These are phyloP conservation scores for Chrysanthemum seticuspe DNA, from an alignment of 129 eudicot species.

Conservation along the genomic window DNA sequence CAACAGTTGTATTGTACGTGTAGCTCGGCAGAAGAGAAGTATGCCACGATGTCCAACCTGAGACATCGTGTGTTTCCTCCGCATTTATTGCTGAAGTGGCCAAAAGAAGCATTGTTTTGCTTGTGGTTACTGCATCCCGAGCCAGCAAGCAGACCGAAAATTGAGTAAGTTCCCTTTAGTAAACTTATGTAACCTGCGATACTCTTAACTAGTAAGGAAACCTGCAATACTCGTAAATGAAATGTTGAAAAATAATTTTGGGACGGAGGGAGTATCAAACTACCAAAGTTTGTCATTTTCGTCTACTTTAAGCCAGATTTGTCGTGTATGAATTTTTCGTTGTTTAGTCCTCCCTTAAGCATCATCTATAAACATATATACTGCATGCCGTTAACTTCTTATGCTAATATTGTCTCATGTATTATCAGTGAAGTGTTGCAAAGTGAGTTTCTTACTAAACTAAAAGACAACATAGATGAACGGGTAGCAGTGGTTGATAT, in stretches of 20 bases:
- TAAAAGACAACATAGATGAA: slow-evolving; percentile 53
- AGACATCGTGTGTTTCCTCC: slow-evolving; percentile 95
- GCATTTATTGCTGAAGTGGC: slow-evolving; percentile 76
- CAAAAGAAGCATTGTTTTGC: slow-evolving; percentile 98
- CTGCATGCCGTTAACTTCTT: not conserved
- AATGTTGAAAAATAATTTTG: too few relatives aligned
- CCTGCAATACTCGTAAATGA: too few relatives aligned
- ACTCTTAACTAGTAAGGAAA: not conserved
- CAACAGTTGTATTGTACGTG: slow-evolving; percentile 76
- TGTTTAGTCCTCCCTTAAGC: too few relatives aligned
- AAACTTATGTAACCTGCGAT: slow-evolving; percentile 9
- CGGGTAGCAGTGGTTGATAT: slow-evolving; percentile 64
- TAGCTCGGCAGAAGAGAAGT: slow-evolving; percentile 74
- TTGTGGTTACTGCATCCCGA: slow-evolving; percentile 95
- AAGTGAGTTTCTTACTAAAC: slow-evolving; percentile 70
- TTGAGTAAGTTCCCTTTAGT: slow-evolving; percentile 47
- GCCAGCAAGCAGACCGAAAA: slow-evolving; percentile 75
- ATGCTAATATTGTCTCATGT: slow-evolving; percentile 17
- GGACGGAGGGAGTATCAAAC: too few relatives aligned
- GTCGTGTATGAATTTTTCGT: too few relatives aligned
- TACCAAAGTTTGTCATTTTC: too few relatives aligned
- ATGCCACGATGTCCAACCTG: slow-evolving; percentile 71
- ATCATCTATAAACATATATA: too few relatives aligned
- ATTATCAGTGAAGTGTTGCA: slow-evolving; percentile 59
- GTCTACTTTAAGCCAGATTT: too few relatives aligned